Percentiles rank a stretch among this genome's conserved stretches.
Conservation (phyloP, 2,329 filamentous ascomycete species). For the Byssochlamys sp. region DNA sequence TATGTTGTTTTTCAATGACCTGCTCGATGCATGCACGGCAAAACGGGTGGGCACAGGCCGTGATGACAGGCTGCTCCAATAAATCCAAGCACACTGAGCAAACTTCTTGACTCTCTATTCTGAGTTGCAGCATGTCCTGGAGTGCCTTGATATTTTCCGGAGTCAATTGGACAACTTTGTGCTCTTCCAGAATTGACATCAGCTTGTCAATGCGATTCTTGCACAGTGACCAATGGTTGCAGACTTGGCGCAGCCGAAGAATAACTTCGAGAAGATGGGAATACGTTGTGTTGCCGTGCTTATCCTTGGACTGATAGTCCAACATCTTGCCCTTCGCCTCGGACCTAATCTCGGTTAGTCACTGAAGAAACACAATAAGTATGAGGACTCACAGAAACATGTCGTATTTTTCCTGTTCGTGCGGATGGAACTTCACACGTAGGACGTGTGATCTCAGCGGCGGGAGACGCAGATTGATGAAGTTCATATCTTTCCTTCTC, state of each 20-base stretch:
- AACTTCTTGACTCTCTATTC: constrained; percentile 70
- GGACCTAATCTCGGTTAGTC: constrained; percentile 37
- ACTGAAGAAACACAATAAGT: neutral
- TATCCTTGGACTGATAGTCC: constrained; percentile 44
- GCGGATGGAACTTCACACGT: constrained; percentile 59
- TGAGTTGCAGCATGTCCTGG: constrained; percentile 64
- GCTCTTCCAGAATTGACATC: constrained; percentile 56
- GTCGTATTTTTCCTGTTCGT: constrained; percentile 70
- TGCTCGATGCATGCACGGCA: constrained; percentile 63
- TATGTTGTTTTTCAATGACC: constrained; percentile 64
- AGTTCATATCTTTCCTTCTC: constrained; percentile 78
- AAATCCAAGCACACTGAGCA: constrained; percentile 73
- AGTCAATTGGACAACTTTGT: constrained; percentile 60
- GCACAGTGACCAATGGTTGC: constrained; percentile 80
- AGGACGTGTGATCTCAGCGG: constrained; percentile 69
- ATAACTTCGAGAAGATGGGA: constrained; percentile 70
- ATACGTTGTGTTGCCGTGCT: constrained; percentile 49
- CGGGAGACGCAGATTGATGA: constrained; percentile 71
- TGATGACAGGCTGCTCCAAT: constrained; percentile 66
- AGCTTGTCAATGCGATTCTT: constrained; percentile 65
- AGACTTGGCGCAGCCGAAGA: constrained; percentile 72
- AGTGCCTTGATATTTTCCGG: constrained; percentile 62
- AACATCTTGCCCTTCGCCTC: constrained; percentile 66
- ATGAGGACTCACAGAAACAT: constrained; percentile 50
- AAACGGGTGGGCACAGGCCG: constrained; percentile 73